Percentiles rank a stretch among this genome's conserved stretches.
These are phyloP conservation scores for Capronia coronata DNA, from an alignment of 2,329 filamentous ascomycete genomes.

Conservation along the genomic window DNA sequence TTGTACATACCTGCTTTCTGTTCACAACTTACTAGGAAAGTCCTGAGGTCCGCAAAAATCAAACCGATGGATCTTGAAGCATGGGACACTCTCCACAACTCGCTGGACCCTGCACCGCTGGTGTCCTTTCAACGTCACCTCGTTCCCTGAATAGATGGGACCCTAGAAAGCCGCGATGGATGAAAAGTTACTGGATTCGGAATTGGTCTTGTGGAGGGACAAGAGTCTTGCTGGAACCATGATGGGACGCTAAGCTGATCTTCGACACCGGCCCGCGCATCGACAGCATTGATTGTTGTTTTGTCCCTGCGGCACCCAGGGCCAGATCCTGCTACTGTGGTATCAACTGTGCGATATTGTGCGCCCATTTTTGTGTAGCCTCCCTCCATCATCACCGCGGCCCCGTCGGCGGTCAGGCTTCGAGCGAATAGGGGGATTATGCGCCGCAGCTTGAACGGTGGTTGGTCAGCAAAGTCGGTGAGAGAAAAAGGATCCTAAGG, in stretches of 20 bases:
- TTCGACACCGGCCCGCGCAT: slow-evolving; percentile 11
- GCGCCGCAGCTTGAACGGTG: not conserved
- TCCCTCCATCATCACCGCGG: not conserved
- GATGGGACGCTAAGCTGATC: slow-evolving; percentile 15
- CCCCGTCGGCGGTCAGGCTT: not conserved
- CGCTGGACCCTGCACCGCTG: not conserved
- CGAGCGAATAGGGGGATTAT: not conserved
- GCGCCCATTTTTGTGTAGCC: too few species aligned
- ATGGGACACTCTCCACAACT: not conserved
- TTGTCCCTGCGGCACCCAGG: not conserved
- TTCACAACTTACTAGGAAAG: not conserved
- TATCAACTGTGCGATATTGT: not conserved
- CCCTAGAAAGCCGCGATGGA: not conserved
- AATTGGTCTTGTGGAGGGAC: slow-evolving; percentile 10
- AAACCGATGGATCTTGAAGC: slow-evolving; percentile 3
- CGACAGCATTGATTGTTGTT: not conserved
- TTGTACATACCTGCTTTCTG: not conserved
- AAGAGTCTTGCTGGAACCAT: slow-evolving; percentile 4
- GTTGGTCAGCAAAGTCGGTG: slow-evolving; percentile 17
- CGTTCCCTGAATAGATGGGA: not conserved
- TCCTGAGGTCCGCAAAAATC: not conserved
- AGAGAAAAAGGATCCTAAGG: slow-evolving; percentile 1
- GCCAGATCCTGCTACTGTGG: not conserved
- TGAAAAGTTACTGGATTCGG: slow-evolving; percentile 19
- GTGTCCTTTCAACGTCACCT: not conserved